Base-by-base conservation (phyloP, 108 stramenopile genomes). In the Mediolabrus comicus region DNA sequence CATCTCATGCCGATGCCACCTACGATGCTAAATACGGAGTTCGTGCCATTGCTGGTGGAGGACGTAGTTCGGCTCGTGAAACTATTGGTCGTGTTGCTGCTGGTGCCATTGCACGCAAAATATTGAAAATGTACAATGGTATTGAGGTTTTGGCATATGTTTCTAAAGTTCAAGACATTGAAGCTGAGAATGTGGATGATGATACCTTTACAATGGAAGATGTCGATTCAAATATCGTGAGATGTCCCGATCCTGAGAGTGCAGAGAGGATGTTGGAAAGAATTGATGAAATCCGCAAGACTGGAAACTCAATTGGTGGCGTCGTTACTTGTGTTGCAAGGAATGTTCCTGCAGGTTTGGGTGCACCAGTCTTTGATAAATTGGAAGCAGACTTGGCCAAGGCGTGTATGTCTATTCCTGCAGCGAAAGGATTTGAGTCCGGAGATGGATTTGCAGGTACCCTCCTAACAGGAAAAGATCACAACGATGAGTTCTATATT, bases 11-110 rank as follows among this genome's bases (percentile, higher is more conserved):
- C 19, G 98, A 98, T 83, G 96, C 96, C 22, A 95, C 97, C 28
- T 99, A 98, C 74, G 97, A 98, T 83, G 95, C 96, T 71, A 98
- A 98, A 77, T 98, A 98, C 71, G 99, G 99, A 41, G 95, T 99
- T 31, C 88, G 98, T 32, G 97, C 98, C 51, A 92, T 98, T 59
- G 95, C 95, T 12, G 99, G 99, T 39, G 98, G 98, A 38, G 99
- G 99, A 49, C 87, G 99, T 3, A 86, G 84, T 52, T 89, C 88
- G 29, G 99, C 99, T 0, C 88, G 99, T 19, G 99, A 98, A 77
- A 99, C 98, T 12, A 99, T 99, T 75, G 99, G 98, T 54, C 96
- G 99, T 26, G 99, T 99, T 1, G 99, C 99, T 0, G 99, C 97
- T 27, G 99, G 97, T 43, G 99, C 99, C 7, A 84, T 98, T 70